These are phyloP conservation scores for Chloromonas sp. DNA, from an alignment of 163 green algal species.

Conservation along the genomic window DNA sequence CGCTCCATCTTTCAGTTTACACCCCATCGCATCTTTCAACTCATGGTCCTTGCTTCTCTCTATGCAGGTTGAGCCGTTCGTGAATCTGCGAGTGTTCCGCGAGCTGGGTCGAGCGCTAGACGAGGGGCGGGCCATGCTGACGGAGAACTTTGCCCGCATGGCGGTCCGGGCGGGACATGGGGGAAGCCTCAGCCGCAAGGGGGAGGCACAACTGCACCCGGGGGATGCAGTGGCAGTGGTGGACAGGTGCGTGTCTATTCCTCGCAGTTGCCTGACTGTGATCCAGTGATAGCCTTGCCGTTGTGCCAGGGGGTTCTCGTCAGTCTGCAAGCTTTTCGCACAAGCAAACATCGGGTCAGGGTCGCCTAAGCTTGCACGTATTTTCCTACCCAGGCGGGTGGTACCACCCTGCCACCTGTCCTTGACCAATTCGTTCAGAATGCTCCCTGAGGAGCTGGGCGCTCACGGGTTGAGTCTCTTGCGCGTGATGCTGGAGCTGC, in stretches of 20 bases:
- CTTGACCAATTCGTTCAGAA: not conserved
- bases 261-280: too few relatives aligned
- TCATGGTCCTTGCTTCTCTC: too few relatives aligned
- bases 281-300: too few relatives aligned
- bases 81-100: not conserved
- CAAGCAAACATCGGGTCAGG: too few relatives aligned
- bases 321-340: too few relatives aligned
- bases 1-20: too few relatives aligned
- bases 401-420: too few relatives aligned
- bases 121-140: not conserved
- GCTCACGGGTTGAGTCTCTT: not conserved
- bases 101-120: not conserved
- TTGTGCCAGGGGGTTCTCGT: too few relatives aligned
- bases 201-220: not conserved
- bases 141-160: slow-evolving; percentile 2
- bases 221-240: not conserved
- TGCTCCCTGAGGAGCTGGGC: not conserved
- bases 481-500: not conserved
- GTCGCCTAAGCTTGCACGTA: too few relatives aligned
- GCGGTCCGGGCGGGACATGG: not conserved
- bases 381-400: too few relatives aligned
- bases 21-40: too few relatives aligned
- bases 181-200: not conserved
- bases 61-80: not conserved
- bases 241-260: not conserved